Base-by-base conservation (phyloP, 2,329 filamentous ascomycete species). In the Ophiostoma australiae region DNA sequence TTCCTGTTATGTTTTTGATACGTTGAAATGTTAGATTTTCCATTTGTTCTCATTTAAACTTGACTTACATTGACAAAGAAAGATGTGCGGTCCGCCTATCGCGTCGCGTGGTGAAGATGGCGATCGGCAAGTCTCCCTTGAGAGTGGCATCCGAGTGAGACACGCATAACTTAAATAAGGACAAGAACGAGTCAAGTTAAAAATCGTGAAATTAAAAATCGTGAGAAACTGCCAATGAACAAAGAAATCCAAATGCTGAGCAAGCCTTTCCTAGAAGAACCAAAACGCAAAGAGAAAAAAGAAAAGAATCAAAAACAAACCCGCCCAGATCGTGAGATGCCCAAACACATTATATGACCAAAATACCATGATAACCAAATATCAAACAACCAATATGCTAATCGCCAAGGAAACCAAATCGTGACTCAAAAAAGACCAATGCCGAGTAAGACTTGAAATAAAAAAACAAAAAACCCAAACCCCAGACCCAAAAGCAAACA, bases 31-130 rank as follows among this genome's bases (percentile, higher is more conserved):
- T 48, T n/a, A 48, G 17, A n/a, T 48, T 48, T 48, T 48, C 44
- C 44, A 58, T 58, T 58, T 31, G 10, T 27, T 58, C 11, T 13
- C n/a, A 58, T 27, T 27, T 58, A 31, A 58, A 58, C 11, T 58
- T 58, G 52, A 58, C 52, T 27, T 23, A 58, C 52, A 11, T 58
- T 58, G 52, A 58, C 52, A 58, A 58, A 58, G 52, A 58, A 58
- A 58, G 52, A 58, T 11, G 23, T 27, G 23, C 52, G 11, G 23
- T 11, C 52, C 23, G 52, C n/a, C n/a, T 13, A 58, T 31, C 52
- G 52, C 52, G 23, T 58, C 10, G 52, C 52, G 52, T 58, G 52
- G n/a, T 58, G 52, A 17, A 8, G 52, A 58, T 58, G 52, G 52
- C 17, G 52, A 58, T 58, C 52, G 52, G 52, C 52, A 58, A 27